Conservation (phyloP, 2,329 filamentous ascomycete genomes). For the Pseudogymnoascus sp. region DNA sequence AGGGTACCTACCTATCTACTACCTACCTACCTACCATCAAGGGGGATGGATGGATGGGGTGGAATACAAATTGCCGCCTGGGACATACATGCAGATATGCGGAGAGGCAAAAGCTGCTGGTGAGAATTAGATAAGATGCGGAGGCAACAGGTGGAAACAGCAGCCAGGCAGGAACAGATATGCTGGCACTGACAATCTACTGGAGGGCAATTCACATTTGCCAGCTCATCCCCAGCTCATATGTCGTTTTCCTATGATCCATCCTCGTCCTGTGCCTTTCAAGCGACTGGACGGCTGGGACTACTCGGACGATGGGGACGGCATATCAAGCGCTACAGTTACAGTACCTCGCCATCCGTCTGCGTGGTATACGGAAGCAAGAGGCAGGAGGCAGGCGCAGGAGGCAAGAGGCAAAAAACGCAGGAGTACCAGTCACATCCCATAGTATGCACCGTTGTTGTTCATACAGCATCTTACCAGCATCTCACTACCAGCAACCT, state of each 20-base stretch:
- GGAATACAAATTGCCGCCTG: constrained; percentile 3
- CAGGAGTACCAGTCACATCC: constrained; percentile 6
- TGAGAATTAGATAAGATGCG: constrained; percentile 4
- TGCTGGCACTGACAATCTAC: background rate
- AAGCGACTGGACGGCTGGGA: background rate
- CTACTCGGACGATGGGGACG: too few relatives aligned
- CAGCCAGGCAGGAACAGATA: background rate
- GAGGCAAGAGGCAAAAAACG: background rate
- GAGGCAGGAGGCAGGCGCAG: background rate
- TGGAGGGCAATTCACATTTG: constrained; percentile 4
- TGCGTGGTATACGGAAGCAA: background rate
- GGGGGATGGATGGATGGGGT: background rate
- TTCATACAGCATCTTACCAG: constrained; percentile 7
- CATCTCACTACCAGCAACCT: background rate
- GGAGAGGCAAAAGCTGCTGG: background rate
- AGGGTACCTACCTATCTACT: background rate
- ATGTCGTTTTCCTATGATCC: background rate
- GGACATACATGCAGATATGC: constrained; percentile 5
- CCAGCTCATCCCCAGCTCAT: constrained; percentile 7
- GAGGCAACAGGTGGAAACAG: background rate
- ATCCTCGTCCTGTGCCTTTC: background rate
- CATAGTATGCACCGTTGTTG: constrained; percentile 7
- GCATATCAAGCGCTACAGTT: background rate
- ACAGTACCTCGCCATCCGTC: too few relatives aligned
- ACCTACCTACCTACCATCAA: background rate